Evolutionary conservation across 768 basidiomycete species (phyloP).

Genomic region (Calvatia gigantea): DNA sequence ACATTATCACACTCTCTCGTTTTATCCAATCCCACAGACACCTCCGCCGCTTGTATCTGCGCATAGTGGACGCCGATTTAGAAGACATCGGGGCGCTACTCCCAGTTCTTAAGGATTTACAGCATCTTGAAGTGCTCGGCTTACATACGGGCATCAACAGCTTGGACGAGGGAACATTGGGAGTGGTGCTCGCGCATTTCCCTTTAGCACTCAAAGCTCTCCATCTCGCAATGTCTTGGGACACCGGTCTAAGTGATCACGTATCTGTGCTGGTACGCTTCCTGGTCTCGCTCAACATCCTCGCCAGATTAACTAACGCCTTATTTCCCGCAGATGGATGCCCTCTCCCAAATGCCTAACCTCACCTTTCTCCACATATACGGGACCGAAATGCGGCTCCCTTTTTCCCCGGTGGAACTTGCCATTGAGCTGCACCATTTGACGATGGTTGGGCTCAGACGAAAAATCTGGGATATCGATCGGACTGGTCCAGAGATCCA

Average conservation of each 20-base stretch:
- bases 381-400: slow-evolving; percentile 25
- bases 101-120: slow-evolving; percentile 22
- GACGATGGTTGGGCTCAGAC: slow-evolving; percentile 34
- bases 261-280: slow-evolving; percentile 26
- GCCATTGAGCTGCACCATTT: slow-evolving; percentile 27
- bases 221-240: slow-evolving; percentile 35
- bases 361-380: slow-evolving; percentile 37
- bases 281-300: background rate
- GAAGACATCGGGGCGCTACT: slow-evolving; percentile 21
- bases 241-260: slow-evolving; percentile 11
- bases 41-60: slow-evolving; percentile 32
- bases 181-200: slow-evolving; percentile 22
- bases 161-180: slow-evolving; percentile 22
- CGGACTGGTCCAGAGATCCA: slow-evolving; percentile 26
- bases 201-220: slow-evolving; percentile 30
- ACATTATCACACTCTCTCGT: slow-evolving; percentile 20
- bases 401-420: slow-evolving; percentile 31
- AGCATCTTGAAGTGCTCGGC: slow-evolving; percentile 31
- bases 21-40: slow-evolving; percentile 28
- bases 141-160: slow-evolving; percentile 31
- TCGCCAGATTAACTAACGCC: background rate
- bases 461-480: slow-evolving; percentile 33
- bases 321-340: slow-evolving; percentile 19
- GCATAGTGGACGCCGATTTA: slow-evolving; percentile 26
- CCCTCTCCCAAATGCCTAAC: slow-evolving; percentile 23